These are phyloP conservation scores for Penstemon newberryi DNA, from an alignment of 257 asterid species.

Conservation along the genomic window DNA sequence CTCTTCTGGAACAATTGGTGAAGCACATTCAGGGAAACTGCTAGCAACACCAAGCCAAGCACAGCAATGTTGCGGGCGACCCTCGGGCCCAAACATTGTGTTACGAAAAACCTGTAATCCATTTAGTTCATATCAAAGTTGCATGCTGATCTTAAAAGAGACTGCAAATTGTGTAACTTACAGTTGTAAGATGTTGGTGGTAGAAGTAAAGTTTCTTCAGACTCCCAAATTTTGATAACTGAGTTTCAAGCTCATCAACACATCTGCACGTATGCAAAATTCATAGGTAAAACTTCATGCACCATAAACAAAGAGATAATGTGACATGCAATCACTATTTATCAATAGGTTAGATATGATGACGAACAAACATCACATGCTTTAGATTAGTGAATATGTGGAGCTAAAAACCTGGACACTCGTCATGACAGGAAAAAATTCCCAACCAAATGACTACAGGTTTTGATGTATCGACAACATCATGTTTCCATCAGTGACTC, in stretches of 20 bases:
- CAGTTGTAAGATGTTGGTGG: slow-evolving; percentile 96
- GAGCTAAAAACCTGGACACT: slow-evolving; percentile 3
- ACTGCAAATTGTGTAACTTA: slow-evolving; percentile 43
- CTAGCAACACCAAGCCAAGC: slow-evolving; percentile 99
- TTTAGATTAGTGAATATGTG: slow-evolving; percentile 19
- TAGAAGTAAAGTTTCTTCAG: slow-evolving; percentile 93
- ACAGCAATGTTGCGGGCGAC: slow-evolving; percentile 99
- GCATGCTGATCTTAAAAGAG: slow-evolving; percentile 15
- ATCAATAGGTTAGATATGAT: slow-evolving; percentile 9
- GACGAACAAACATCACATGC: slow-evolving; percentile 5
- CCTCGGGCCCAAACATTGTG: slow-evolving; percentile 99
- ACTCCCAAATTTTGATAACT: slow-evolving; percentile 86
- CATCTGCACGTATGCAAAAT: slow-evolving; percentile 63
- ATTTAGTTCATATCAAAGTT: slow-evolving; percentile 35
- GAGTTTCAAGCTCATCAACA: slow-evolving; percentile 93
- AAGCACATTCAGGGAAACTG: slow-evolving; percentile 97
- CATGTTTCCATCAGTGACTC: background rate
- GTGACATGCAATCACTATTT: slow-evolving; percentile 21
- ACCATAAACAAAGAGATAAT: slow-evolving; percentile 24
- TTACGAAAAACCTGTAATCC: slow-evolving; percentile 78
- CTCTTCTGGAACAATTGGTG: slow-evolving; percentile 91
- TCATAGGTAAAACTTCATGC: slow-evolving; percentile 25
- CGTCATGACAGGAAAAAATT: background rate
- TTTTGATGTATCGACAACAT: slow-evolving; percentile 9
- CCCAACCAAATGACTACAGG: background rate